phyloP scores from a whole-genome alignment of 1,284 basidiomycete species.

The Mycena citricolor region DNA sequence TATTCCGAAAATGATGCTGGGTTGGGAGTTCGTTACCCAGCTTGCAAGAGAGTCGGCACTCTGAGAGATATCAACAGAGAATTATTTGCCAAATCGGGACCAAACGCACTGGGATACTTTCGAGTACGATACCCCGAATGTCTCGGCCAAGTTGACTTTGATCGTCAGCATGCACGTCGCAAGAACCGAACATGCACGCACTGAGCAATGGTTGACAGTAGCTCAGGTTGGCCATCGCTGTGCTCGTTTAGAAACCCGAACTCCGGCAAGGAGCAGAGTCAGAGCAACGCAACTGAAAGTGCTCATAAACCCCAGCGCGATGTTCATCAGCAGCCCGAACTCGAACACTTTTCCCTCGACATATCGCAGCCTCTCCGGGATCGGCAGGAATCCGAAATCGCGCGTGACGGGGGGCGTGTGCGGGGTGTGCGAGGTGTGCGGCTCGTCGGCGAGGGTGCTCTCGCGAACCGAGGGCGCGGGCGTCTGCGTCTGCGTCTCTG shows the following conservation, averaged over 20 bases:
- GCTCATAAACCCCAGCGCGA: conserved; percentile 63
- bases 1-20: background rate
- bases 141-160: conserved; percentile 50
- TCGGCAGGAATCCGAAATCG: conserved; percentile 67
- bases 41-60: conserved; percentile 19
- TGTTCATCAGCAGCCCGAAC: conserved; percentile 62
- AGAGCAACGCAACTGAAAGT: conserved; percentile 42
- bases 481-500: too few species aligned
- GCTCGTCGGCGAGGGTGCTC: too few species aligned
- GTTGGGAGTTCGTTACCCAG: conserved; percentile 5
- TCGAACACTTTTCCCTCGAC: conserved; percentile 54
- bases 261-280: background rate
- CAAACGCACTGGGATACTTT: conserved; percentile 52
- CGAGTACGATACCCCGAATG: conserved; percentile 57
- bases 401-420: too few species aligned
- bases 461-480: too few species aligned
- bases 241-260: background rate
- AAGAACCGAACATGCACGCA: conserved; percentile 29
- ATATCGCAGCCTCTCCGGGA: conserved; percentile 61
- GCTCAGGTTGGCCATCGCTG: conserved; percentile 59
- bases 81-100: background rate
- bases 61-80: background rate
- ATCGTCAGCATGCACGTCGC: conserved; percentile 1
- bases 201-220: conserved; percentile 74
- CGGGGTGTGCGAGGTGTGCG: too few species aligned